Evolutionary conservation across 805 yeast species (phyloP).

Genomic region (Starmerella apis): DNA sequence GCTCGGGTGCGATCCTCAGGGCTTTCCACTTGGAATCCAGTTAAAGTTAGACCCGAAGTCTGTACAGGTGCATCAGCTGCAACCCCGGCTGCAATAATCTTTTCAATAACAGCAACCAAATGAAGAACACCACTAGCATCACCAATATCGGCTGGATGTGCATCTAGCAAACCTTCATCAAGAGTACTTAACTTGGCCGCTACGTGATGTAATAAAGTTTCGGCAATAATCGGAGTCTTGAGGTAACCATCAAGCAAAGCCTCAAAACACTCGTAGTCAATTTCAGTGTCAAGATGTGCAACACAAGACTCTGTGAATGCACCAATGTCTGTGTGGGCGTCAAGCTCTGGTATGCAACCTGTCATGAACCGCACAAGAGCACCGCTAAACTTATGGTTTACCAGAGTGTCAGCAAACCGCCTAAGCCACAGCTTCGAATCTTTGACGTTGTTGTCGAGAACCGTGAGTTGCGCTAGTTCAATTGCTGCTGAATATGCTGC

Average conservation of each 20-base stretch:
- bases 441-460: conserved; percentile 13
- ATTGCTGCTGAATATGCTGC: conserved; percentile 12
- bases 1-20: conserved; percentile 44
- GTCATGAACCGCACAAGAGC: conserved; percentile 15
- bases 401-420: conserved; percentile 15
- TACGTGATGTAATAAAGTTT: conserved; percentile 5
- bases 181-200: background rate
- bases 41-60: conserved; percentile 13
- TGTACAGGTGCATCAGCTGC: background rate
- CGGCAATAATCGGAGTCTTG: conserved; percentile 10
- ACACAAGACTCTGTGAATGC: conserved; percentile 10
- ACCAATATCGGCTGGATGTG: conserved; percentile 7
- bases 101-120: conserved; percentile 11
- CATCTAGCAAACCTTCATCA: background rate
- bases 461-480: conserved; percentile 18
- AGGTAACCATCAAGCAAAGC: conserved; percentile 14
- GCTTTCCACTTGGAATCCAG: conserved; percentile 51
- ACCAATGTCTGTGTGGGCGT: conserved; percentile 6
- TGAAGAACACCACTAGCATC: conserved; percentile 9
- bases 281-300: conserved; percentile 11
- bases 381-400: conserved; percentile 4
- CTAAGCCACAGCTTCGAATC: conserved; percentile 20
- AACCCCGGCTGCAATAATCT: conserved; percentile 8
- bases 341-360: conserved; percentile 15
- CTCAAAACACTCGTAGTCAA: conserved; percentile 18